Evolutionary conservation across 257 asterid species (phyloP), one percentile per base, ranked within the genome.

Genomic region (Fraxinus quadrangulata): DNA sequence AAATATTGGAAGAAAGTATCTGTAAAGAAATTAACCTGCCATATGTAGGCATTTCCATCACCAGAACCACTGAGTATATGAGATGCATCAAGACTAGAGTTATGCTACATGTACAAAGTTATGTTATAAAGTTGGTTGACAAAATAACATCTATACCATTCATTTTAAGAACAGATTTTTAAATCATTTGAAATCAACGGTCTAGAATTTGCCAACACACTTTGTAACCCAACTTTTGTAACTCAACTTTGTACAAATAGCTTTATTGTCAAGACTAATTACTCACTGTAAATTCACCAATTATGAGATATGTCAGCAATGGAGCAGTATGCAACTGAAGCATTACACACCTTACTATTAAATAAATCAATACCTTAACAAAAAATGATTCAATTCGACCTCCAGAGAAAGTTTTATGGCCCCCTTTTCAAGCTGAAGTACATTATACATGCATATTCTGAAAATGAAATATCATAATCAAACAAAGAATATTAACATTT

Each of bases 1-100:
- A 47, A 34, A 26, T 51, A 68, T 10, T 13, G 12, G 37, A 74
- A 47, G 30, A 34, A 34, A 54, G 51, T 13, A 14, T 49, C 16
- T 10, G 6, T 34, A 71, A 77, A 70, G 75, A 75, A 26, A 69
- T 69, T 23, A 39, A 91, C 96, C 96, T 93, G 92, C 98, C 99
- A 93, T 78, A 96, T 72, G 81, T 96, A 92, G 82, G 97, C 99
- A 83, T 89, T 88, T 78, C 99, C 97, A 84, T 93, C 98, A 78
- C 97, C 90, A 33, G 99, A 93, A 71, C 99, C 99, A 72, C 98
- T 86, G 75, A 93, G 97, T 56, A 92, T 82, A 80, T 96, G 99
- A 83, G 96, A 90, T 26, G 92, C 98, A 83, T 96, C 97, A 72
- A 97, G 97, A n/a, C n/a, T n/a, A n/a, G n/a, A n/a, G n/a, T n/a